Conservation (phyloP, 1,284 basidiomycete genomes). For the Cryptococcus sp. region DNA sequence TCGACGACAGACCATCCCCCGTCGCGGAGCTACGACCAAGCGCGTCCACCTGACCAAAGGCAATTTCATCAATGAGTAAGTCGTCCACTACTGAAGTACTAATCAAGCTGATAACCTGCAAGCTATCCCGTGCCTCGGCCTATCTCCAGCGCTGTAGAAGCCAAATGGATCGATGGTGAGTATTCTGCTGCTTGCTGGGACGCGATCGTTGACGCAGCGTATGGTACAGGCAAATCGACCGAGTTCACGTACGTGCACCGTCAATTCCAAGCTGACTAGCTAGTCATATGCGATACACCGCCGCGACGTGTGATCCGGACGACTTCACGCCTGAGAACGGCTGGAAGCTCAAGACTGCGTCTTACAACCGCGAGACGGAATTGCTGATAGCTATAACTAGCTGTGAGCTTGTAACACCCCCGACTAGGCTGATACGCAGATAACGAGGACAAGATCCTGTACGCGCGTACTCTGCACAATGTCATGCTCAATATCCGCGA, state of each 20-base stretch:
- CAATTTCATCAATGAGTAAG: constrained; percentile 81
- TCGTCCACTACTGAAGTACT: not conserved
- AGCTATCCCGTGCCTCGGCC: constrained; percentile 79
- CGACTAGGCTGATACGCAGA: constrained; percentile 42
- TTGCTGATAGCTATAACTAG: constrained; percentile 84
- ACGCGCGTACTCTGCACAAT: constrained; percentile 87
- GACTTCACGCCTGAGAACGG: constrained; percentile 83
- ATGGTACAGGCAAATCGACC: constrained; percentile 61
- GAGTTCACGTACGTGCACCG: constrained; percentile 73
- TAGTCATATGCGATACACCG: constrained; percentile 82
- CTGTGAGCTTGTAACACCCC: constrained; percentile 25
- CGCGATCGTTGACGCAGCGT: not conserved
- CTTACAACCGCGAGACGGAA: constrained; percentile 89
- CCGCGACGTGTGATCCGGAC: constrained; percentile 73
- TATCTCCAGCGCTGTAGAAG: constrained; percentile 79
- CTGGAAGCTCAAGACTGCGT: constrained; percentile 74
- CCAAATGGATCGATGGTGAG: constrained; percentile 64
- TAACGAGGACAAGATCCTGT: constrained; percentile 83
- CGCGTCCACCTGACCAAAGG: constrained; percentile 90
- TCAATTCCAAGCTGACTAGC: constrained; percentile 4
- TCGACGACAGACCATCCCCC: constrained; percentile 77
- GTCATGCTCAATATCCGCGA: constrained; percentile 98
- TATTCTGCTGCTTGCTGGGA: not conserved
- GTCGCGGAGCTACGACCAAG: constrained; percentile 79
- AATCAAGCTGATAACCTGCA: not conserved